Percentiles rank a stretch among this genome's conserved stretches.
phyloP scores from a whole-genome alignment of 1,284 basidiomycete species.

The Marasmius tenuissimus region DNA sequence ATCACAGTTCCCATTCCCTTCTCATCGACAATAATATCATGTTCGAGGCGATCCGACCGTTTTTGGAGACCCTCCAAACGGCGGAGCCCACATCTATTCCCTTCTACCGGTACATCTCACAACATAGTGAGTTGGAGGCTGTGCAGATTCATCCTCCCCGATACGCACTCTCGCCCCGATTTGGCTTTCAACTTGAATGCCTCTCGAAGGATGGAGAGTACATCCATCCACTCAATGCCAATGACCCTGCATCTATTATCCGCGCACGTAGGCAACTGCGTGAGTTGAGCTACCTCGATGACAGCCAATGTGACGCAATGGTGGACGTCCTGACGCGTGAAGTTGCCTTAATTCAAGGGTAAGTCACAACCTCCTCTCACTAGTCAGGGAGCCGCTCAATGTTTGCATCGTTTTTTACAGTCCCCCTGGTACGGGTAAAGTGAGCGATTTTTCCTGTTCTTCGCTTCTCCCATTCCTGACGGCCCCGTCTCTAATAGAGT shows the following conservation, averaged over 20 bases:
- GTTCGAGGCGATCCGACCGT: slow-evolving; percentile 62
- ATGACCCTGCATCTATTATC: slow-evolving; percentile 36
- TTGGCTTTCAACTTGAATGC: slow-evolving; percentile 47
- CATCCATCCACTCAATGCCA: slow-evolving; percentile 27
- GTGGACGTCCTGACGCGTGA: slow-evolving; percentile 60
- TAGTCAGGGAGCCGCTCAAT: not conserved
- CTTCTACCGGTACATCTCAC: slow-evolving; percentile 50
- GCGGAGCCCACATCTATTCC: slow-evolving; percentile 52
- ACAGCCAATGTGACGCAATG: slow-evolving; percentile 68
- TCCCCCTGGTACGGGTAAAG: slow-evolving; percentile 78
- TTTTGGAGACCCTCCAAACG: slow-evolving; percentile 50
- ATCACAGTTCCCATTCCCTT: slow-evolving; percentile 24
- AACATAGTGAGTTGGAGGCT: slow-evolving; percentile 27
- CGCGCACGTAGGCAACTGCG: slow-evolving; percentile 41
- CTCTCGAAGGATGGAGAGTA: slow-evolving; percentile 9
- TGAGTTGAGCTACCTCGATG: slow-evolving; percentile 52
- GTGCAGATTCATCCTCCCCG: slow-evolving; percentile 44
- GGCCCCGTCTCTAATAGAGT: slow-evolving; percentile 37
- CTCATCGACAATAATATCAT: slow-evolving; percentile 61
- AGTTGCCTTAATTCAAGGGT: slow-evolving; percentile 72
- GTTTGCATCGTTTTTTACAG: slow-evolving; percentile 29
- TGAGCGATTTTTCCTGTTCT: slow-evolving; percentile 21
- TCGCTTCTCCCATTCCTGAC: not conserved
- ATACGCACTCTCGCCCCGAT: slow-evolving; percentile 48
- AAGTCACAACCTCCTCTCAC: slow-evolving; percentile 16